Base-by-base conservation (phyloP, 176 grass and related monocot genomes). In the Pontederia crassipes region DNA sequence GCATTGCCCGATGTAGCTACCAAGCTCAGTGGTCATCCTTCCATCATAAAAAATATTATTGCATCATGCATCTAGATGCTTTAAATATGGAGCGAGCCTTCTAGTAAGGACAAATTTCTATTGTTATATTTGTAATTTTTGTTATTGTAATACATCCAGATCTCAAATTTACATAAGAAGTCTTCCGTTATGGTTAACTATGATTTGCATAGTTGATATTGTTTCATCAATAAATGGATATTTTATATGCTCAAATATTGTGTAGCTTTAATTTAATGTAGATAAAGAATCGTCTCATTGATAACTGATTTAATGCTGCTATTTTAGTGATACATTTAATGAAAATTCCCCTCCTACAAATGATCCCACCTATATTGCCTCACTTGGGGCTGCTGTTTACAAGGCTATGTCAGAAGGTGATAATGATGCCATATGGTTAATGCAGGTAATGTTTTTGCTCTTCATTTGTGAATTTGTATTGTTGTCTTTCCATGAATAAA, bases 261-360 rank as follows among this genome's bases (percentile, higher is more conserved):
- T 12, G 24, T 63, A 24, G 20, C 8, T 45, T 9, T 46, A 63
- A 45, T 62, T 17, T 9, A 63, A 63, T 54, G 11, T 28, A 54
- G 28, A 67, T 12, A 11, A 54, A 20, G 50, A 17, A 11, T 29
- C 11, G 13, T 55, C 17, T 13, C 6, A 48, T 16, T 27, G 6
- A 69, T 55, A 46, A 13, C 66, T 65, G 28, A 65, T 65, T 56
- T 70, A 45, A 18, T 13, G 65, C 54, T 68, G 8, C 72, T 79
- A 17, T 66, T 96, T 55, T 79, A 90, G 92, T 78, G 92, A 96
- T 75, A 96, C 92, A 17, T 96, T 96, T 61, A 96, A 96, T 82
- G 92, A 96, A 72, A 96, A 96, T 70, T 79, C 78, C 26, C 92
- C 92, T 75, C 92, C 87, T 46, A 90, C 87, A 85, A 85, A 80